Percentiles rank a stretch among this genome's conserved stretches.
These are phyloP conservation scores for Termitomyces sp. DNA, from an alignment of 768 basidiomycete species.

Conservation along the genomic window DNA sequence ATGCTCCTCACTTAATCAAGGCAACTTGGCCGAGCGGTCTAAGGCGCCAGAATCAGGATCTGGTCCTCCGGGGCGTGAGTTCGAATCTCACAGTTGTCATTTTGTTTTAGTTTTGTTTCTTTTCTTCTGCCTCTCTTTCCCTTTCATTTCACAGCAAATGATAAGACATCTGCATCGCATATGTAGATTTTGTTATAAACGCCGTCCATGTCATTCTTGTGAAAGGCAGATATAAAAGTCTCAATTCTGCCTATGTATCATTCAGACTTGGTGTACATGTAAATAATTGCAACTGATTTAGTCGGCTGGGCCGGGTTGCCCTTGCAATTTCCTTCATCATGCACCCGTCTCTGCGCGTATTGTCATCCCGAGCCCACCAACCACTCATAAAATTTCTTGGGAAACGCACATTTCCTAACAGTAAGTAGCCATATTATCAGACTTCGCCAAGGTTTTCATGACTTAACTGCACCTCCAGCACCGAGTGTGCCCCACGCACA, in stretches of 20 bases:
- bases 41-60: constrained; percentile 55
- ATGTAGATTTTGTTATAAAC: not conserved
- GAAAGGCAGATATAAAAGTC: no score
- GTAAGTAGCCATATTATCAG: constrained; percentile 13
- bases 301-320: not conserved
- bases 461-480: constrained; percentile 15
- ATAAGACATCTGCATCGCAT: not conserved
- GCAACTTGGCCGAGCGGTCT: constrained; percentile 55
- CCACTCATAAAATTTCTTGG: constrained; percentile 66
- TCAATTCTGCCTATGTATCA: no score
- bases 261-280: not conserved
- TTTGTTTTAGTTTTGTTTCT: no score
- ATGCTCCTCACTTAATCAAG: not conserved
- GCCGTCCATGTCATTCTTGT: no score
- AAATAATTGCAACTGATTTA: not conserved
- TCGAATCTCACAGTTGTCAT: constrained; percentile 13
- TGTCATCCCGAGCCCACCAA: constrained; percentile 44
- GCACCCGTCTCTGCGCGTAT: constrained; percentile 32
- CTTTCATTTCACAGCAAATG: not conserved
- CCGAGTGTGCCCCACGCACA: constrained; percentile 51
- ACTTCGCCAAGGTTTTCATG: not conserved
- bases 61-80: constrained; percentile 10
- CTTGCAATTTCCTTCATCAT: constrained; percentile 15
- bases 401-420: constrained; percentile 47
- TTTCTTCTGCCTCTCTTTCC: not conserved